Percentiles rank a stretch among this genome's conserved stretches.
These are phyloP conservation scores for Podochytrium sp. DNA, from an alignment of 192 early-diverging fungal species.

Conservation along the genomic window DNA sequence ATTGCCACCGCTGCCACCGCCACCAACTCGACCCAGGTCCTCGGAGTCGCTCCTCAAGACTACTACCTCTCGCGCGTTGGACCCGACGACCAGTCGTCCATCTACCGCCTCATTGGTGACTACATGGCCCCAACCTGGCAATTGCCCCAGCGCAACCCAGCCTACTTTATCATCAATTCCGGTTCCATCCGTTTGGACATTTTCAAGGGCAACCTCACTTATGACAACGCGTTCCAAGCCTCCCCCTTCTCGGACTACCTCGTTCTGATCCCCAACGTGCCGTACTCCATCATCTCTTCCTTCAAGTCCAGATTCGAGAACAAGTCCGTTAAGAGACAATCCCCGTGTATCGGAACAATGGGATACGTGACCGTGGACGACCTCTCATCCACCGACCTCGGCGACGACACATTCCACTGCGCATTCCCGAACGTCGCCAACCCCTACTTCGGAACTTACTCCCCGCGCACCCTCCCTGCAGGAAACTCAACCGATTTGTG, in stretches of 20 bases:
- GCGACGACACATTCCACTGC: constrained; percentile 55
- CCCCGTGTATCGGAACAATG: constrained; percentile 39
- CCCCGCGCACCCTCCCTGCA: constrained; percentile 29
- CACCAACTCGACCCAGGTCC: constrained; percentile 39
- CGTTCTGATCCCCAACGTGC: constrained; percentile 39
- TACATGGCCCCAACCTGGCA: constrained; percentile 38
- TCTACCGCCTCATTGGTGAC: constrained; percentile 25
- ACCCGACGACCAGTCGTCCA: constrained; percentile 38
- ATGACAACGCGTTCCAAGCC: constrained; percentile 50
- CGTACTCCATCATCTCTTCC: constrained; percentile 39
- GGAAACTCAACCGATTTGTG: not conserved
- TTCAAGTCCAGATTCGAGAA: constrained; percentile 43
- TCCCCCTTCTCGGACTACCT: constrained; percentile 50
- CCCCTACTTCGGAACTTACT: constrained; percentile 46
- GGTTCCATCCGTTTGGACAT: constrained; percentile 53
- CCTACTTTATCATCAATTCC: constrained; percentile 46
- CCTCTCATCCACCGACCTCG: constrained; percentile 41
- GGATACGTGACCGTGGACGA: constrained; percentile 59
- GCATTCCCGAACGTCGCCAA: constrained; percentile 38
- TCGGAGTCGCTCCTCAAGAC: constrained; percentile 56
- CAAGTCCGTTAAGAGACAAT: not conserved
- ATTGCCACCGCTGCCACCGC: constrained; percentile 37
- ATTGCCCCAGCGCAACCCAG: constrained; percentile 43
- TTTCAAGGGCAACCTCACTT: constrained; percentile 51
- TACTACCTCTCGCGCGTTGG: constrained; percentile 50